Evolutionary conservation across 2,329 filamentous ascomycete species (phyloP).

Genomic region (Epichloe uncinata): DNA sequence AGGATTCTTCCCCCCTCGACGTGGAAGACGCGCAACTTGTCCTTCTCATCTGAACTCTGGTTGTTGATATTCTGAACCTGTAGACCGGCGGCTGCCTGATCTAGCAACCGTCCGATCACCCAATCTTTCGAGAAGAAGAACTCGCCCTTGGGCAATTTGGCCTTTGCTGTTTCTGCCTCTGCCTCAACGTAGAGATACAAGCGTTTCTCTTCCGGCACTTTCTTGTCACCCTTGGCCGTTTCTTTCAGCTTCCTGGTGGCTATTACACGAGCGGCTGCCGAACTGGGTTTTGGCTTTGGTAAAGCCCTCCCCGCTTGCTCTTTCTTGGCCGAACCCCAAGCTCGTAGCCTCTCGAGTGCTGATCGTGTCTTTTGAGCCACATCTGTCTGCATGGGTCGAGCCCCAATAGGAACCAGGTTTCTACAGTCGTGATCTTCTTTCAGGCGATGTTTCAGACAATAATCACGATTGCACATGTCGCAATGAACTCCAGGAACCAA

Average conservation of each 20-base stretch:
- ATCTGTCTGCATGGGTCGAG: slow-evolving; percentile 29
- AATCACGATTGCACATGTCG: slow-evolving; percentile 54
- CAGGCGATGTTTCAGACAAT: slow-evolving; percentile 67
- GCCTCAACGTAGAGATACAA: slow-evolving; percentile 86
- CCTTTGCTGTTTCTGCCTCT: slow-evolving; percentile 69
- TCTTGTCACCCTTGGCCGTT: slow-evolving; percentile 79
- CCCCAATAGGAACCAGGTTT: slow-evolving; percentile 51
- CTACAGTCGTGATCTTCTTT: slow-evolving; percentile 74
- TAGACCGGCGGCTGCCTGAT: slow-evolving; percentile 61
- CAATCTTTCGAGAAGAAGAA: slow-evolving; percentile 76
- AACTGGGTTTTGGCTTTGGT: slow-evolving; percentile 50
- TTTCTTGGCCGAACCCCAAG: slow-evolving; percentile 68
- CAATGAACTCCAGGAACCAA: slow-evolving; percentile 60
- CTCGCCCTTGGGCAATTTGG: slow-evolving; percentile 68
- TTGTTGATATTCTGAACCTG: slow-evolving; percentile 82
- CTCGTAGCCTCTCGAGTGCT: slow-evolving; percentile 63
- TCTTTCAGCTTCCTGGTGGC: slow-evolving; percentile 72
- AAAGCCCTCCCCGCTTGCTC: slow-evolving; percentile 44
- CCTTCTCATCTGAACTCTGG: slow-evolving; percentile 58
- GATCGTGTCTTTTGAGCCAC: slow-evolving; percentile 52
- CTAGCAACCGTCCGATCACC: slow-evolving; percentile 75
- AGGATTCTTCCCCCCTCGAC: slow-evolving; percentile 83
- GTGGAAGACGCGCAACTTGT: slow-evolving; percentile 78
- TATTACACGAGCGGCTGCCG: slow-evolving; percentile 48
- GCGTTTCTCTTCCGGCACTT: slow-evolving; percentile 68